Base-by-base conservation (phyloP, 1,284 basidiomycete species). In the Pseudozyma sp. region DNA sequence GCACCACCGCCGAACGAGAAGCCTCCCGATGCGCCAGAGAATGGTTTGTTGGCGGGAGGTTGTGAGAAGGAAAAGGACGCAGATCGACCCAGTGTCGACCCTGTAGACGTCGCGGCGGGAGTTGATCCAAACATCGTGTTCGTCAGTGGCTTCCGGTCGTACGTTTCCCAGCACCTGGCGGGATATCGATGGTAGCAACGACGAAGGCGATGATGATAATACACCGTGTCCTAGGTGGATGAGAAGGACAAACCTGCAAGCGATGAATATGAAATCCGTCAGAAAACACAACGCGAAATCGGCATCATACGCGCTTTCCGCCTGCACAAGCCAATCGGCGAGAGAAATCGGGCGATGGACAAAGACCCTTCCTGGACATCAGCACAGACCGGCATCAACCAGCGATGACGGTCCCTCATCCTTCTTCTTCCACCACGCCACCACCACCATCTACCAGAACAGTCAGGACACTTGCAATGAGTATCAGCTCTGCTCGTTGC, bases 11-110 rank as follows among this genome's bases (percentile, higher is more conserved):
- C 73, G 33, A 75, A 68, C 16, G 68, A 62, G 47, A 75, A 75
- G 40, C 61, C 68, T 33, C 73, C 68, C 16, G 65, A 59, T 14
- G 68, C 62, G n/a, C 73, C 73, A 5, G 68, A 61, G 59, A 75
- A 75, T 1, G 73, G 73, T 34, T 72, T 71, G 53, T 61, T 68
- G 5, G 73, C 68, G 11, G 73, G 73, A 3, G 64, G 73, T 48
- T 75, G 73, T 1, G 73, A 75, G 52, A 75, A 75, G 50, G 65
- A 68, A 55, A 75, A 75, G 16, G 68, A 71, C 14, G 73, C 73
- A 31, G 73, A 75, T 54, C 73, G 47, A 31, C 73, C 73, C 1
- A 71, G 45, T 6, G 73, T 64, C 0, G 68, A 58, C 44, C 68
- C 64, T 17, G 72, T 61, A 3, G 65, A 37, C 6, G 49, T 30